Evolutionary conservation across 106 monocot species (phyloP), one percentile per base, ranked within the genome.

Genomic region (Apostasia shenzhenica): DNA sequence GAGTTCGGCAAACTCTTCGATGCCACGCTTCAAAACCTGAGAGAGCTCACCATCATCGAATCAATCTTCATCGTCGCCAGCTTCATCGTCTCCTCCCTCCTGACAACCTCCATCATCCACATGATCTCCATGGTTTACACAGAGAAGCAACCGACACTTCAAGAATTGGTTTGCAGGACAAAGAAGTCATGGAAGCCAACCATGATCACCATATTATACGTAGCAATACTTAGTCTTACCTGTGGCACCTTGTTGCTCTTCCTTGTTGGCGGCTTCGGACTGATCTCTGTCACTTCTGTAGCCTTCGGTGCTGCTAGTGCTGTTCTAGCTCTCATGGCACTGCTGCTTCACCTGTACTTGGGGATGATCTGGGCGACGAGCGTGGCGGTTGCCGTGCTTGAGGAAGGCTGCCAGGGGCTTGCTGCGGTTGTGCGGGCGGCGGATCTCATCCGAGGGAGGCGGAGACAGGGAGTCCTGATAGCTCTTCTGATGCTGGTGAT

Each of bases 401-500:
- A 73, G 13, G 73, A 73, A 8, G 63, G 9, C 1, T 73, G 73
- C 13, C 54, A 64, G 14, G 73, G 63, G 1, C 14, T 73, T 5
- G 54, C 38, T 3, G 73, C 73, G 14, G 53, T 73, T 14, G 63
- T 8, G 45, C 52, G 51, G 42, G 37, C 73, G 1, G 54, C 43
- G 3, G 51, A 73, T 52, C 54, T 73, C 63, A 14, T 59, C 26
- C 44, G 51, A 54, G 73, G 73, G 5, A 73, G 54, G 54, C 55
- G 56, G 45, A 70, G 6, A 46, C 70, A 70, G 57, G 70, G 44
- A 14, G 57, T 55, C 37, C 7, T 6, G 6, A 70, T 70, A 2
- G 12, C 12, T 14, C 54, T 70, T 42, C 13, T 70, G 2, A 10
- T 41, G 12, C 4, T 8, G 4, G 53, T 43, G 12, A 54, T 11